These are phyloP conservation scores for Saccharomyces uvarum DNA, from an alignment of 1,139 yeast species.

Conservation along the genomic window DNA sequence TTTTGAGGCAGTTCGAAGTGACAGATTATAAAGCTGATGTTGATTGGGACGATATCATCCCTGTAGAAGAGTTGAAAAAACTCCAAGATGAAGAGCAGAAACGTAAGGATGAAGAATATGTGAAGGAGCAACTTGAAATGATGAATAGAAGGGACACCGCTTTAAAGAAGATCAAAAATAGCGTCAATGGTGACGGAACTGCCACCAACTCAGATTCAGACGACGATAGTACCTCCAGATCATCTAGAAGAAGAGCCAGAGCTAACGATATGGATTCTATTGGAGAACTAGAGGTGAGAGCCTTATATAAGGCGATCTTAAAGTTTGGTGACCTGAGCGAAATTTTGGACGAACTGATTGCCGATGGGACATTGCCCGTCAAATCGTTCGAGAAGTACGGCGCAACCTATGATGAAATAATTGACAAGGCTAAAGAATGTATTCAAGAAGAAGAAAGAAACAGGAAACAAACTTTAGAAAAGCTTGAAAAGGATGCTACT, in stretches of 20 bases:
- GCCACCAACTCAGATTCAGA: slow-evolving; percentile 36
- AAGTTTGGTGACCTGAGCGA: slow-evolving; percentile 73
- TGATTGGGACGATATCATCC: slow-evolving; percentile 98
- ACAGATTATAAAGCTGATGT: slow-evolving; percentile 98
- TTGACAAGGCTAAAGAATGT: slow-evolving; percentile 52
- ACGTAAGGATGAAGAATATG: slow-evolving; percentile 74
- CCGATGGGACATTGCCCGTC: slow-evolving; percentile 79
- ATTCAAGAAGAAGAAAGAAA: slow-evolving; percentile 62
- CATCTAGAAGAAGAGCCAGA: slow-evolving; percentile 32
- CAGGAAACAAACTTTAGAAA: slow-evolving; percentile 48
- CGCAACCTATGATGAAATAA: slow-evolving; percentile 65
- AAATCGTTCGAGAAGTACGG: slow-evolving; percentile 79
- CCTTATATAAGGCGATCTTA: slow-evolving; percentile 74
- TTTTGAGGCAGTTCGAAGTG: slow-evolving; percentile 92
- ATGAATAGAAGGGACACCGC: slow-evolving; percentile 79
- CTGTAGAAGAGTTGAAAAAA: slow-evolving; percentile 83
- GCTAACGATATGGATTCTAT: slow-evolving; percentile 48
- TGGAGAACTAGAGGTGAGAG: slow-evolving; percentile 81
- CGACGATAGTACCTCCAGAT: slow-evolving; percentile 35
- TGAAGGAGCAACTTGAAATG: slow-evolving; percentile 85
- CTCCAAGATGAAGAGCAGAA: slow-evolving; percentile 87
- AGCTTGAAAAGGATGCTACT: slow-evolving; percentile 53
- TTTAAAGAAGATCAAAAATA: slow-evolving; percentile 45
- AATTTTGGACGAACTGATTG: slow-evolving; percentile 79
- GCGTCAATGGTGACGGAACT: slow-evolving; percentile 29